Evolutionary conservation across 2,329 filamentous ascomycete genomes (phyloP), one percentile per base, ranked within the genome.

Genomic region (Cryoendolithus antarcticus): DNA sequence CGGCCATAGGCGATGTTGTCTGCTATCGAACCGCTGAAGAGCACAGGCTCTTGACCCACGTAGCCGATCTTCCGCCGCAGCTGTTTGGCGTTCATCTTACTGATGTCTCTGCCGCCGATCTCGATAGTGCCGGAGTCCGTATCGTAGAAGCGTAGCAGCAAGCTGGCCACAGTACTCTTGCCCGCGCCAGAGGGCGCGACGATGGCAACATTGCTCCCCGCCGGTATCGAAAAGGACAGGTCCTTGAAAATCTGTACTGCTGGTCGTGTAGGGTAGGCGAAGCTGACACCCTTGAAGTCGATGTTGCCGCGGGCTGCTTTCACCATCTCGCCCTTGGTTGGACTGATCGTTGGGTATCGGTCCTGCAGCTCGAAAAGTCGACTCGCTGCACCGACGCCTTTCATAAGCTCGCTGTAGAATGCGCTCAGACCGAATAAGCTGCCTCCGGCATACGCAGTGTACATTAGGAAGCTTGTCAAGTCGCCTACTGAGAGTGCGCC

Each of bases 341-440:
- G 77, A n/a, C 80, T 80, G 44, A 96, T 93, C 2, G 78, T 81
- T 0, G 88, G 83, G 42, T 84, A 70, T 46, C 91, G 80, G 59
- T 98, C 91, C 58, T 96, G 88, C 4, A 98, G 73, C 57, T 98
- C 91, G 55, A 98, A 98, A 1, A 98, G 70, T 44, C 91, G 82
- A 54, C 82, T 93, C n/a, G 91, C 91, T 32, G 91, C 91, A 53
- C 93, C 91, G 3, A 94, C 89, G 32, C 93, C 93, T 62, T 98
- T 98, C 91, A 98, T 98, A 45, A 98, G 71, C 59, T 98, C 91
- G 0, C 88, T 94, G 62, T 95, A 98, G 64, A 98, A 98, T 41
- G 84, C 86, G 3, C 86, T 94, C 2, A 98, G 69, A 3, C 91
- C 91, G 51, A 96, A 94, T 47, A 98, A 74, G 62, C 85, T 93